Evolutionary conservation across 2,329 filamentous ascomycete genomes (phyloP), one percentile per base, ranked within the genome.

Genomic region (Talaromyces piceae): DNA sequence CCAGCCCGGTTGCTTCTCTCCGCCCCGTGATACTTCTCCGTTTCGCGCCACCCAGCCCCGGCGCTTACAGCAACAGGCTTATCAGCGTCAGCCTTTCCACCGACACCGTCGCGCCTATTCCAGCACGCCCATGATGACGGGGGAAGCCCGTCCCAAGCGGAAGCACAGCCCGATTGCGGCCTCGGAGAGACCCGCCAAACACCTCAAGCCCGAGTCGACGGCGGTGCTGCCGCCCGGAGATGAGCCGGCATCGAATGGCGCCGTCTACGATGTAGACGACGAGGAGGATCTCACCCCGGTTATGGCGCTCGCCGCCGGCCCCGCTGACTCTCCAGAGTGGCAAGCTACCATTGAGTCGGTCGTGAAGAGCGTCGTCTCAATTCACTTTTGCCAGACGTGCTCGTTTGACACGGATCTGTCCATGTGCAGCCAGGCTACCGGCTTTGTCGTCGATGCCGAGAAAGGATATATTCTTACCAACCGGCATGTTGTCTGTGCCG

Each of bases 371-470:
- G 93, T 97, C 16, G 93, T 98, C 46, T 95, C 91, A n/a, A 97
- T 98, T 63, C 87, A 95, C 59, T 98, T 98, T 74, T 97, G 91
- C 68, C 90, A 96, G 77, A 96, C 93, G 0, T 95, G 88, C 68
- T 91, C 91, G 22, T 98, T 98, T 68, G 93, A 98, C 68, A 97
- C 93, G n/a, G 93, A 98, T 61, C 77, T 88, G 25, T 93, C 93
- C 5, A 79, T 95, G 68, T 89, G 89, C 16, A 96, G 90, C 63
- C 93, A 98, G 73, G 93, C 93, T 3, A 98, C 93, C 0, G 93
- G 93, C 6, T 98, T 98, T 66, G 91, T 98, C 13, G 93, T 98
- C 22, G 93, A 98, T 73, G 88, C 93, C 4, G 86, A 95, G 72
- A 83, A 82, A 67, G 93, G 93, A 67, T 90, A 91, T 66, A 91